Percentiles rank a stretch among this genome's conserved stretches.
These are phyloP conservation scores for Ceriops decandra DNA, from an alignment of 345 rosid genomes.

Conservation along the genomic window DNA sequence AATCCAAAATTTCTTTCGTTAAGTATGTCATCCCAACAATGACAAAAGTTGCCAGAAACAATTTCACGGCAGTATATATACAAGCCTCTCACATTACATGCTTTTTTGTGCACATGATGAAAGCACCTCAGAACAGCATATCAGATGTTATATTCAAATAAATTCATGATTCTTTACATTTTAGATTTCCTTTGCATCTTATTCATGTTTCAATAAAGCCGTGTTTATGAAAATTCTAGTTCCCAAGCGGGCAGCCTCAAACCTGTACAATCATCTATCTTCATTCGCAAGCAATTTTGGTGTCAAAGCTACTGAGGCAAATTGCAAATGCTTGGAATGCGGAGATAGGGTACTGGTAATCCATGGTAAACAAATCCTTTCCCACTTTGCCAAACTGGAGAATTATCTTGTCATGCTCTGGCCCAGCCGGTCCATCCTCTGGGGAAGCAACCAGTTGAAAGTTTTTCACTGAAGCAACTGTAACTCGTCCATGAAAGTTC, in stretches of 20 bases:
- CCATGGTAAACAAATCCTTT: constrained; percentile 32
- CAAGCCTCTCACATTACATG: too few relatives aligned
- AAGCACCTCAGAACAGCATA: too few relatives aligned
- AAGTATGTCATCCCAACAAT: too few relatives aligned
- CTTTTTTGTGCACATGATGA: too few relatives aligned
- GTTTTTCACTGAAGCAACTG: constrained; percentile 34
- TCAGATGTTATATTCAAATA: too few relatives aligned
- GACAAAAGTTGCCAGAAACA: too few relatives aligned
- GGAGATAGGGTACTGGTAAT: constrained; percentile 26
- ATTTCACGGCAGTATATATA: too few relatives aligned
- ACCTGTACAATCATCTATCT: constrained; percentile 17
- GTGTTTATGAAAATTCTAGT: not conserved
- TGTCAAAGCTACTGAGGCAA: constrained; percentile 32
- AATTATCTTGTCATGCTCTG: constrained; percentile 29
- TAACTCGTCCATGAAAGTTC: constrained; percentile 34
- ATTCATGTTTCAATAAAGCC: not conserved
- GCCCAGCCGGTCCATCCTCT: constrained; percentile 17
- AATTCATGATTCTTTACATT: too few relatives aligned
- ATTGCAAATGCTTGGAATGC: constrained; percentile 35
- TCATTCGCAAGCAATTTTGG: constrained; percentile 34
- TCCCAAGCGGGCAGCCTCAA: constrained; percentile 7
- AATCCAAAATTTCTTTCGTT: too few relatives aligned
- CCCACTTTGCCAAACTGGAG: constrained; percentile 35
- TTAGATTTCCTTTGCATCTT: too few relatives aligned
- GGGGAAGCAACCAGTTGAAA: constrained; percentile 31